These are phyloP conservation scores for Xylariaceae sp. DNA, from an alignment of 2,329 filamentous ascomycete genomes.

Conservation along the genomic window DNA sequence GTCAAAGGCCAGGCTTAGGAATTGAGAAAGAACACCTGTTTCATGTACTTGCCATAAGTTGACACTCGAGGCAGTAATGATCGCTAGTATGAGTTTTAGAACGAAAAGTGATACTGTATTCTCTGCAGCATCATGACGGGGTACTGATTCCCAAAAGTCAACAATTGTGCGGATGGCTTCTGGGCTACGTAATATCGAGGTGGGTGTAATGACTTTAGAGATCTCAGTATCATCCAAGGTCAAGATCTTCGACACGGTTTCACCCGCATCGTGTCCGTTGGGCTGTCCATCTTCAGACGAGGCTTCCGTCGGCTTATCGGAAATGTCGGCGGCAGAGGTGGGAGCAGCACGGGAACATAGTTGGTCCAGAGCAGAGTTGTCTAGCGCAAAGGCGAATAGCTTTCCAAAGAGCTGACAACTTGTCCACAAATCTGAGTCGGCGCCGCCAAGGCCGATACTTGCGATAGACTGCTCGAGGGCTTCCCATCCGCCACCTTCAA, in stretches of 20 bases:
- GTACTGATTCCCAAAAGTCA: constrained; percentile 61
- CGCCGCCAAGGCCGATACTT: constrained; percentile 61
- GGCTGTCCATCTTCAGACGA: constrained; percentile 20
- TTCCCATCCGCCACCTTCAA: constrained; percentile 75
- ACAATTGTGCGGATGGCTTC: constrained; percentile 61
- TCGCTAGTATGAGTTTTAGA: constrained; percentile 57
- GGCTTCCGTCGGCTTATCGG: constrained; percentile 6
- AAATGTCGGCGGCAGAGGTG: constrained; percentile 9
- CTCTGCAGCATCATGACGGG: constrained; percentile 41
- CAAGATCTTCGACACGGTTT: constrained; percentile 16
- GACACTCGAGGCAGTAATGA: constrained; percentile 59
- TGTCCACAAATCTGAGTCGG: constrained; percentile 64
- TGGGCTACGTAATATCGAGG: constrained; percentile 53
- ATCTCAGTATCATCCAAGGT: constrained; percentile 36
- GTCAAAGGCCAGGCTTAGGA: constrained; percentile 60
- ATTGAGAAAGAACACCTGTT: constrained; percentile 64
- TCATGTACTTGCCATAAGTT: constrained; percentile 70
- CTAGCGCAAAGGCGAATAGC: constrained; percentile 74
- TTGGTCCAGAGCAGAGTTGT: constrained; percentile 68
- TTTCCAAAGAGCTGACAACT: constrained; percentile 75
- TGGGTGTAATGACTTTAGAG: constrained; percentile 46
- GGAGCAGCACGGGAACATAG: constrained; percentile 53
- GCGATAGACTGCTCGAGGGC: constrained; percentile 69
- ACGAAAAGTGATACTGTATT: constrained; percentile 60
- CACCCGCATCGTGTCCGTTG: too few species aligned